Base-by-base conservation (phyloP, 75 land plant genomes). In the Pseudotsuga menziesii region DNA sequence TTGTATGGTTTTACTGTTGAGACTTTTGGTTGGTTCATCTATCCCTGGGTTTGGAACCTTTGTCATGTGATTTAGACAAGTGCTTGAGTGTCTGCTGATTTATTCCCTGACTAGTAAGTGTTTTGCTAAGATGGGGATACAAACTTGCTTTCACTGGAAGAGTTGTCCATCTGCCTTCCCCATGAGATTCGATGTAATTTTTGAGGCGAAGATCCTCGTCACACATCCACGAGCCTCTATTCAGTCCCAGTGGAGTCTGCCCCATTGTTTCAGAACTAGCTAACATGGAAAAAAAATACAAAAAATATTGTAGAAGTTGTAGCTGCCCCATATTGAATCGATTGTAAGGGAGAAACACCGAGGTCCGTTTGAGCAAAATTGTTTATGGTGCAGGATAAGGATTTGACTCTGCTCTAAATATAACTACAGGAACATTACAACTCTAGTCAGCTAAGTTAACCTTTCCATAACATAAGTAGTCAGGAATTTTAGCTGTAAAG, bases 161-260 rank as follows among this genome's bases (percentile, higher is more conserved):
- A 22, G 71, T 57, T 54, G 62, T 78, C 80, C 80, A 78, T 25
- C 62, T 17, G 3, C 80, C 80, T 57, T 78, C 75, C 2, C 80
- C 80, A 27, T 78, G 72, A 22, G 35, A 41, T 20, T 20, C 16
- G 58, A 78, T 57, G 36, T 58, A 78, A 29, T 78, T 70, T 16
- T 1, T 56, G 0, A 78, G 75, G 3, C 58, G 74, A 15, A 36
- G 56, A 56, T 78, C 80, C 60, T 78, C 80, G 75, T 72, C 62
- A 22, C 32, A 59, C 32, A 59, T 78, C 80, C 80, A 78, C 26
- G 71, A 75, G 3, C 80, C 80, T 72, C 59, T 78, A 16, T 44
- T 72, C 25, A 72, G 19, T 4, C 74, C 74, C 22, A 17, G 20
- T 7, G 74, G 74, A 16, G 41, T 52, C 26, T 55, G 20, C 25